phyloP scores from a whole-genome alignment of 805 yeast species.

The Zygotorulaspora sp. region DNA sequence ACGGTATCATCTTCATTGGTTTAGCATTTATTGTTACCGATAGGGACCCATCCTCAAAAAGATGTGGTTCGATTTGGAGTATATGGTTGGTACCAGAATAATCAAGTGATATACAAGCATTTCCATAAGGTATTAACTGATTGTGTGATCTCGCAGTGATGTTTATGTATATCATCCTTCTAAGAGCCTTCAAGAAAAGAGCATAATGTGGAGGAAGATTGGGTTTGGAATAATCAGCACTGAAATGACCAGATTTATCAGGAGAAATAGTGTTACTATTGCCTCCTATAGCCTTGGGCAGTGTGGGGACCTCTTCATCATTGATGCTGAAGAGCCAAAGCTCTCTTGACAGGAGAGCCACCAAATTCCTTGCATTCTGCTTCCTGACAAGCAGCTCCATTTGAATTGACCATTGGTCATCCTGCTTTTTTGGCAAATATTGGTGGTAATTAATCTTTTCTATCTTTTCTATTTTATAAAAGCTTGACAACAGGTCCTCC shows the following conservation, averaged over 20 bases:
- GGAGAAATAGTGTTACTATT: slow-evolving; percentile 16
- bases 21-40: slow-evolving; percentile 35
- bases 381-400: slow-evolving; percentile 39
- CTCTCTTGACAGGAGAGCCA: slow-evolving; percentile 39
- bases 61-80: slow-evolving; percentile 45
- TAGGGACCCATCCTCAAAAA: slow-evolving; percentile 44
- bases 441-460: slow-evolving; percentile 34
- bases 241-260: slow-evolving; percentile 33
- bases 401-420: slow-evolving; percentile 41
- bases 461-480: slow-evolving; percentile 29
- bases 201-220: slow-evolving; percentile 41
- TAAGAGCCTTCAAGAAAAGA: slow-evolving; percentile 47
- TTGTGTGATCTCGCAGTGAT: slow-evolving; percentile 33
- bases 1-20: slow-evolving; percentile 32
- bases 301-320: slow-evolving; percentile 37
- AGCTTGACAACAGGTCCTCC: slow-evolving; percentile 31
- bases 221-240: slow-evolving; percentile 35
- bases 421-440: slow-evolving; percentile 32
- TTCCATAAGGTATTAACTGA: slow-evolving; percentile 48
- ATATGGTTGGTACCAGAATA: slow-evolving; percentile 28
- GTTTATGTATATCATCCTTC: slow-evolving; percentile 38
- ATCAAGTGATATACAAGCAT: slow-evolving; percentile 36
- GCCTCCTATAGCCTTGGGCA: slow-evolving; percentile 18
- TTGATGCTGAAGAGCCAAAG: slow-evolving; percentile 43
- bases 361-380: slow-evolving; percentile 35